These are phyloP conservation scores for Hapsidospora chrysogenum DNA, from an alignment of 495 filamentous ascomycete genomes.

Conservation along the genomic window DNA sequence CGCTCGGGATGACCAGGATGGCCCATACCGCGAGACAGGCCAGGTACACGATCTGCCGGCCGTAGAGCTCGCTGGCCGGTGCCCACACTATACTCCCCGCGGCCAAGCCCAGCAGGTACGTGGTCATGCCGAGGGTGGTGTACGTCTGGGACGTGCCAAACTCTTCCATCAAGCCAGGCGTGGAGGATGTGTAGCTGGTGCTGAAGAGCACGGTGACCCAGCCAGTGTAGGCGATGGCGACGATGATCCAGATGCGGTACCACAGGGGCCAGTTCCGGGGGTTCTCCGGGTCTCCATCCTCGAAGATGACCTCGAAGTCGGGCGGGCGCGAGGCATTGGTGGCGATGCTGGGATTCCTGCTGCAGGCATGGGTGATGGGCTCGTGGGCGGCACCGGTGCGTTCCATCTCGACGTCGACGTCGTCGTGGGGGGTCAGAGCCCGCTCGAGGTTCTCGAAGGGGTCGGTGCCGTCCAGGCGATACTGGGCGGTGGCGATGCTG, in stretches of 20 bases:
- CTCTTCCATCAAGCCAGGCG: constrained; percentile 46
- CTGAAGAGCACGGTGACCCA: constrained; percentile 70
- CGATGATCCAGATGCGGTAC: constrained; percentile 48
- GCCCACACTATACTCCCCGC: constrained; percentile 57
- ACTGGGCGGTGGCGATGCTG: neutral
- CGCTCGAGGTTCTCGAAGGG: neutral
- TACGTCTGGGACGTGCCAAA: constrained; percentile 39
- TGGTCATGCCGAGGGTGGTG: constrained; percentile 62
- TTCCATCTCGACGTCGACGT: neutral
- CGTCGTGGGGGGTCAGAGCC: neutral
- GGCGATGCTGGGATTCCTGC: constrained; percentile 30
- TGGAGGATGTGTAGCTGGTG: constrained; percentile 62
- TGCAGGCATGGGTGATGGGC: constrained; percentile 9
- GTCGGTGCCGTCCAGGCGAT: neutral
- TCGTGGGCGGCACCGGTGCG: neutral
- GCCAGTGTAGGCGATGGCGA: constrained; percentile 53
- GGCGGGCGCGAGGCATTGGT: constrained; percentile 44
- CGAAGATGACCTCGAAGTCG: constrained; percentile 62
- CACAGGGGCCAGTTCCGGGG: constrained; percentile 59
- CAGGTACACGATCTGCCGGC: constrained; percentile 58
- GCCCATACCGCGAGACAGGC: constrained; percentile 42
- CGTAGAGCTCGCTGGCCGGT: constrained; percentile 60
- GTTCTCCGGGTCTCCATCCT: constrained; percentile 47
- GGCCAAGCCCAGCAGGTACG: constrained; percentile 61
- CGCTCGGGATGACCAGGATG: constrained; percentile 55